Base-by-base conservation (phyloP, 2,329 filamentous ascomycete species). In the Zopfia rhizophila region DNA sequence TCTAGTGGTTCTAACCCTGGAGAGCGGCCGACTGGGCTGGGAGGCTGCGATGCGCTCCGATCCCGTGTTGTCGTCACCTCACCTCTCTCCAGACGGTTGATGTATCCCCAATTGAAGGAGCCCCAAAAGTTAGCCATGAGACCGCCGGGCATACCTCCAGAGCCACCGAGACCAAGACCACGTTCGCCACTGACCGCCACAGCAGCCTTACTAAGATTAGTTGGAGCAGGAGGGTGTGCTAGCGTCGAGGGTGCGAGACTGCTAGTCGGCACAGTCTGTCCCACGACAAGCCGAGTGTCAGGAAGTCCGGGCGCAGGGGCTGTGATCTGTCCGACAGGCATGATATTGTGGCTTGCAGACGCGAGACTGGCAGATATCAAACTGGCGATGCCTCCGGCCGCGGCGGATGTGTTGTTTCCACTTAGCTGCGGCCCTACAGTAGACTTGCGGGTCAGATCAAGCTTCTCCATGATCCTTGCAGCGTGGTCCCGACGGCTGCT, bases 91-190 rank as follows among this genome's bases (percentile, higher is more conserved):
- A 88, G 68, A 23, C 80, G 78, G 55, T 88, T 87, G 47, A 88
- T 74, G 53, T 83, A 82, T 11, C 84, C 84, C 90, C 91, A 96
- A 33, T 91, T 87, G 45, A 85, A 88, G 62, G 87, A 95, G 37
- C 93, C 93, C 93, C 93, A 97, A 44, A 95, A 82, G 67, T 97
- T 97, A 22, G 92, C 92, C 77, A 96, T 84, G 51, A 97, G 85
- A 11, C 90, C 91, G 37, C 89, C 89, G 1, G 92, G 90, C 72
- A 96, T 84, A 16, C 83, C 83, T 29, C 88, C 83, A 48, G 76
- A 77, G 36, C 75, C 73, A n/a, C 85, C 85, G 13, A 85, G 72
- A 3, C 81, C 82, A 45, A 91, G 78, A 2, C 85, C 84, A 49
- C 87, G 83, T 63, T 96, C 91, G 38, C 87, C 88, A 58, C 88